Base-by-base conservation (phyloP, 2,329 filamentous ascomycete genomes). In the Fusarium sp. region DNA sequence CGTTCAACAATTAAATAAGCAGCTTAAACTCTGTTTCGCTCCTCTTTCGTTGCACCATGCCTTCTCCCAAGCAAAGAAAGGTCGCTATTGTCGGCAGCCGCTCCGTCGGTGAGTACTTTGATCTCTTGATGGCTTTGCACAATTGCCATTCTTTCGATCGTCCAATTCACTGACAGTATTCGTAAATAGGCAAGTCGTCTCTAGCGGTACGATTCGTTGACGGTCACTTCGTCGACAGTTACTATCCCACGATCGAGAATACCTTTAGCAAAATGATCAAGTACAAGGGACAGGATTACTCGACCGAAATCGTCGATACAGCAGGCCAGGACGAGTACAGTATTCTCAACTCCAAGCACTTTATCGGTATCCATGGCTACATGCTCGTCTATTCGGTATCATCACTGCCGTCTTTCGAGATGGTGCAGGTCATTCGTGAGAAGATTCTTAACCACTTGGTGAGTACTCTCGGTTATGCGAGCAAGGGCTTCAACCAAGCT, bases 301-400 rank as follows among this genome's bases (percentile, higher is more conserved):
- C 93, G 53, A 97, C 94, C 14, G 96, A 99, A 83, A 98, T 99
- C 76, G 96, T 99, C 79, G 96, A 99, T 79, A 99, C 96, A 28
- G 96, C 96, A 55, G 96, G 96, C 65, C 94, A 97, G 91, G 96
- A 99, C 84, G 96, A 99, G 82, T 99, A 99, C 85, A 97, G 93
- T 78, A 98, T 98, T 71, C 86, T 99, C 67, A 98, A 98, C 82
- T 97, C 93, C 68, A 98, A 98, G 84, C 95, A 98, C 80, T 98
- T 98, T 77, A 98, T 99, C 79, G 96, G 96, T 69, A 98, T 98
- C 73, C 96, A 99, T 84, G 96, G 96, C 60, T 99, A 98, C 81
- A 94, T 99, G 88, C 91, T 99, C 65, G 95, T 98, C 50, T 99
- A 99, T 82, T 97, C 94, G n/a, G 94, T 99, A 51, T 92, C 93